Conservation (phyloP, 805 yeast genomes). For the Candida palmyrensis region DNA sequence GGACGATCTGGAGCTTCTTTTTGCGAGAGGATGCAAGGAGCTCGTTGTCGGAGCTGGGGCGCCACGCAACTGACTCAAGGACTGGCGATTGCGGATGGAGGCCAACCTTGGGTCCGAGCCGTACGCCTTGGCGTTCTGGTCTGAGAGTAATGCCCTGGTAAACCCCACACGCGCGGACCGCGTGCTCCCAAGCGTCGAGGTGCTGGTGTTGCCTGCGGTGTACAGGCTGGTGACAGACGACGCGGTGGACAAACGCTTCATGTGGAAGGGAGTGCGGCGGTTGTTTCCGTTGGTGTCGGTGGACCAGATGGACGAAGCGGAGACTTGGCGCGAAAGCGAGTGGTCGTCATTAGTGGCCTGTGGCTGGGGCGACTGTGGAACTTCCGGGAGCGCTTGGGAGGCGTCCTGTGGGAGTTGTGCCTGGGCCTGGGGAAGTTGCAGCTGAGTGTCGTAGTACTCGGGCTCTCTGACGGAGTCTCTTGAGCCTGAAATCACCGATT, state of each 20-base stretch:
- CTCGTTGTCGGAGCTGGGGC: constrained; percentile 8
- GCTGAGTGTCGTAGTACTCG: neutral
- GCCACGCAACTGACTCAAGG: constrained; percentile 21
- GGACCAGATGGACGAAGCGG: constrained; percentile 34
- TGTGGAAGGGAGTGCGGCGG: constrained; percentile 21
- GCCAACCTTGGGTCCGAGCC: constrained; percentile 10
- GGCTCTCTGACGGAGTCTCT: neutral
- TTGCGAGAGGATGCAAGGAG: constrained; percentile 12
- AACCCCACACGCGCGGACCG: constrained; percentile 28
- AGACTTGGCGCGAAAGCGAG: constrained; percentile 19
- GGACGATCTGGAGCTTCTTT: constrained; percentile 31
- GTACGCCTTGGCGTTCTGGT: constrained; percentile 19
- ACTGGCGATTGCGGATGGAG: constrained; percentile 16
- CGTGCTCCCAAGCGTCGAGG: constrained; percentile 7
- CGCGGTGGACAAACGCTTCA: constrained; percentile 25
- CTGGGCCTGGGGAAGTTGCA: neutral
- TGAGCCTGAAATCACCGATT: constrained; percentile 11
- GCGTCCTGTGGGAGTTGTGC: neutral
- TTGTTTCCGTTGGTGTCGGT: constrained; percentile 19
- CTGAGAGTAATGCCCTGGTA: constrained; percentile 35
- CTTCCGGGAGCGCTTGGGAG: constrained; percentile 2
- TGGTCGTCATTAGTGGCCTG: neutral
- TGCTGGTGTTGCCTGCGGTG: constrained; percentile 12
- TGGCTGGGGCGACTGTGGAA: too few relatives aligned
- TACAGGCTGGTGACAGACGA: constrained; percentile 24